Evolutionary conservation across 306 rosid species (phyloP), one percentile per base, ranked within the genome.

Genomic region (Dalbergia oliveri): DNA sequence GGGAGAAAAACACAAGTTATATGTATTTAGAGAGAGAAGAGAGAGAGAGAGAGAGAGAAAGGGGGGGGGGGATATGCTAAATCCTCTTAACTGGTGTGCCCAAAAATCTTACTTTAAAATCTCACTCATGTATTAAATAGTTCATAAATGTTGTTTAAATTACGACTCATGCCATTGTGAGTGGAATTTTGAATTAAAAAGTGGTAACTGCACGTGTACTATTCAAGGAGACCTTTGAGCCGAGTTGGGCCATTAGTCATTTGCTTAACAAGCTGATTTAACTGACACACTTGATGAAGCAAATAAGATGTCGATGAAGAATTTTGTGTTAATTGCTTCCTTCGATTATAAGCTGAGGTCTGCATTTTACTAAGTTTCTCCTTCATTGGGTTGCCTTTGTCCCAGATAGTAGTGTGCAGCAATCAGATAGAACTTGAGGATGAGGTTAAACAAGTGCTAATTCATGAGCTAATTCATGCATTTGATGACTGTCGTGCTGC

Each of bases 401-500:
- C 16, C 31, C 79, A 94, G 98, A 82, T 94, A 70, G 45, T 84
- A 62, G 95, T 94, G 70, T 94, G 99, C 81, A 74, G 91, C 78
- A 93, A 93, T 82, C 76, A 84, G 66, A 72, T 86, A 86, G 47
- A 31, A 82, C 3, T 69, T 11, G 97, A 94, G 85, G 99, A 94
- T 43, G 91, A 93, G 34, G 97, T 94, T 66, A 84, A 91, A 84
- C 99, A 89, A 76, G 92, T 87, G 39, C 81, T 94, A 66, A 86
- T 82, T 58, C 99, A 94, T 72, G 99, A 92, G 77, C 90, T 94
- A 50, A 94, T 94, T 89, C 99, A 94, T 69, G 97, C 89, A 10
- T 94, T 73, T 72, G 97, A 92, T 37, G 95, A 94, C 26, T 94
- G 98, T 43, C 94, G 94, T 73, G 92, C 94, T 11, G 87, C 88